phyloP scores from a whole-genome alignment of 1,284 basidiomycete genomes.

The Cryptococcus maquisensis region DNA sequence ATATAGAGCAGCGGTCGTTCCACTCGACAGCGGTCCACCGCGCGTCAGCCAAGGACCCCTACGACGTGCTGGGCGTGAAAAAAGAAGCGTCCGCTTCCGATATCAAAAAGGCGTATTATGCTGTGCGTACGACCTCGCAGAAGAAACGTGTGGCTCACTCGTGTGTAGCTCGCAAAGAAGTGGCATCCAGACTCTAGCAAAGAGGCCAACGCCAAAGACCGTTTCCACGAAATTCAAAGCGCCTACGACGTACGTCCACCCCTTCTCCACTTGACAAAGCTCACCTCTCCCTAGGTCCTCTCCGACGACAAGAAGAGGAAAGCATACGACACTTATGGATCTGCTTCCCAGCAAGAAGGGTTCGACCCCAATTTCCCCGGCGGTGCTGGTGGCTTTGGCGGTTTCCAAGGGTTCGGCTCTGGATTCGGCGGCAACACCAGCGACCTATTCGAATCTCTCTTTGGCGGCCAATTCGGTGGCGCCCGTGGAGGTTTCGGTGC shows the following conservation, averaged over 20 bases:
- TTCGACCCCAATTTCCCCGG: constrained; percentile 83
- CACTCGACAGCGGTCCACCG: constrained; percentile 61
- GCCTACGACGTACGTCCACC: constrained; percentile 83
- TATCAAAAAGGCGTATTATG: constrained; percentile 96
- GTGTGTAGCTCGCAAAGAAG: constrained; percentile 82
- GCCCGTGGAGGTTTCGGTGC: constrained; percentile 55
- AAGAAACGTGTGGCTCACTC: constrained; percentile 5
- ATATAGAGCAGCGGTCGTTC: constrained; percentile 59
- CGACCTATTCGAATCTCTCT: constrained; percentile 85
- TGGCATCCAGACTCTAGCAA: constrained; percentile 98
- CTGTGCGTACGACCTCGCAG: constrained; percentile 54
- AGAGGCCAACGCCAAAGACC: constrained; percentile 82
- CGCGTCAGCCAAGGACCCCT: constrained; percentile 77
- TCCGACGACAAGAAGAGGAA: constrained; percentile 92
- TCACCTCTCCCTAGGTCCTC: constrained; percentile 59
- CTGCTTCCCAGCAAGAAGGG: constrained; percentile 88
- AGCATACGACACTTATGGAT: constrained; percentile 89
- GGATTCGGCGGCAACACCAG: constrained; percentile 59
- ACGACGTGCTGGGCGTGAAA: constrained; percentile 80
- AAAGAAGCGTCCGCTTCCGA: constrained; percentile 79
- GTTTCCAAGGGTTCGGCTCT: constrained; percentile 63
- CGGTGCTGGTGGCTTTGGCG: constrained; percentile 59
- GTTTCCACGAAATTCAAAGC: constrained; percentile 93
- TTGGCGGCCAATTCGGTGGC: constrained; percentile 59
- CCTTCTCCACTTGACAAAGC: not conserved